Evolutionary conservation across 768 basidiomycete genomes (phyloP), one percentile per base, ranked within the genome.

Genomic region (Rhodotorula toruloides): DNA sequence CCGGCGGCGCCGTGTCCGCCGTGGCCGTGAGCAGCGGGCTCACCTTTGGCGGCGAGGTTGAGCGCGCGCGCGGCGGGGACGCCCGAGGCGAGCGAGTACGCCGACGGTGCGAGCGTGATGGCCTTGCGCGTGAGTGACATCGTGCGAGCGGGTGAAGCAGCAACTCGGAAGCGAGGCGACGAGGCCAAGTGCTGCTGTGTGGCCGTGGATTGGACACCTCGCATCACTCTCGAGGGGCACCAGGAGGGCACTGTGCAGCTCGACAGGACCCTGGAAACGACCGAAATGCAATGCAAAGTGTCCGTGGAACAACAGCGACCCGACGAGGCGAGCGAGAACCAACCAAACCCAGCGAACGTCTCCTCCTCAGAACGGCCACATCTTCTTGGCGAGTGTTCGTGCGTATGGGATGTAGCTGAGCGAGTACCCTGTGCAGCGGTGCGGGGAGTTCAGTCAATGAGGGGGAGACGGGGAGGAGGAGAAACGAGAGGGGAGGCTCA

Each of bases 81-180:
- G 65, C 93, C 93, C 40, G 83, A 85, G 49, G 91, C 82, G 63
- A 89, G 84, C 11, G 85, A 81, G 75, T 88, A 84, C 71, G 89
- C 85, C 40, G 90, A 90, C 63, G 91, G 89, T 40, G 87, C 78
- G 70, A 94, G 80, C 78, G 85, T 89, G 74, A 90, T 81, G 70
- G 87, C 87, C 80, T 86, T 90, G 63, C 66, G 62, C 25, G 60
- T 40, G 40, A 64, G 36, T 27, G 63, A 44, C 32, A 31, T 9
- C 27, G 53, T 29, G 34, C 25, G 19, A 39, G 36, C 21, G 48
- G 0, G 43, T 7, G 43, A 16, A 27, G 58, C 17, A 32, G 54
- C 21, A 34, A 40, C 25, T n/a, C n/a, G n/a, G n/a, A 16, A 39
- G 37, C 22, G 57, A 40, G 44, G 31, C 6, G 22, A 37, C 46